These are phyloP conservation scores for Pleurotus sapidus DNA, from an alignment of 768 basidiomycete genomes.

Conservation along the genomic window DNA sequence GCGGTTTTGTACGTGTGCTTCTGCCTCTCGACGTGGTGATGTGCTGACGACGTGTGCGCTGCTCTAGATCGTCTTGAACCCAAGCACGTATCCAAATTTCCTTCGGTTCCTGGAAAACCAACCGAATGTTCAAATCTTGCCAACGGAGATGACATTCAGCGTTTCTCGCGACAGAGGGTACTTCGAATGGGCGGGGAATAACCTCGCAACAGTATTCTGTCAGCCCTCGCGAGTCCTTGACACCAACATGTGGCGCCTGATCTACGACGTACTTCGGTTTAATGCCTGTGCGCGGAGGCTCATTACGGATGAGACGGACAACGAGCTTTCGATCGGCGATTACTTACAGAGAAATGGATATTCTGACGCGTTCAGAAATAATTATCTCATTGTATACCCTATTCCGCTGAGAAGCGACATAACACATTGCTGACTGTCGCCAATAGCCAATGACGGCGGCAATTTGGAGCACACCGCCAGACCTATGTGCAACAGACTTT, in stretches of 20 bases:
- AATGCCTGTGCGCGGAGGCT: slow-evolving; percentile 62
- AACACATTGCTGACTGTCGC: neutral
- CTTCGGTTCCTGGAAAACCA: slow-evolving; percentile 59
- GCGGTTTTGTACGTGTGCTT: slow-evolving; percentile 50
- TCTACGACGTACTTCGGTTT: slow-evolving; percentile 71
- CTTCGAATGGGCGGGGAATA: slow-evolving; percentile 79
- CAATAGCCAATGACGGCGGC: slow-evolving; percentile 75
- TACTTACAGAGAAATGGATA: slow-evolving; percentile 66
- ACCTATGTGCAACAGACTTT: slow-evolving; percentile 66
- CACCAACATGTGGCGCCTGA: slow-evolving; percentile 66
- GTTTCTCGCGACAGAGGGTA: slow-evolving; percentile 66
- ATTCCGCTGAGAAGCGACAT: neutral
- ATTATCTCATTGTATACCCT: slow-evolving; percentile 68
- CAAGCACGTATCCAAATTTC: slow-evolving; percentile 77
- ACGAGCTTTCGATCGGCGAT: slow-evolving; percentile 42
- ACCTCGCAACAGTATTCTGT: slow-evolving; percentile 60
- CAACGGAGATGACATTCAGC: slow-evolving; percentile 77
- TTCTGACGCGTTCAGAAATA: slow-evolving; percentile 63
- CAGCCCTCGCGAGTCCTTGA: slow-evolving; percentile 61
- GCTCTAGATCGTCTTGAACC: slow-evolving; percentile 71
- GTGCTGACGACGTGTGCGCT: neutral
- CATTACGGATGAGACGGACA: slow-evolving; percentile 24
- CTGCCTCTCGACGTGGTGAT: neutral
- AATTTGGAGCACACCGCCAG: slow-evolving; percentile 77
- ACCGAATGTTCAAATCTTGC: slow-evolving; percentile 43